These are phyloP conservation scores for Penicillium sp. DNA, from an alignment of 2,329 filamentous ascomycete species.

Conservation along the genomic window DNA sequence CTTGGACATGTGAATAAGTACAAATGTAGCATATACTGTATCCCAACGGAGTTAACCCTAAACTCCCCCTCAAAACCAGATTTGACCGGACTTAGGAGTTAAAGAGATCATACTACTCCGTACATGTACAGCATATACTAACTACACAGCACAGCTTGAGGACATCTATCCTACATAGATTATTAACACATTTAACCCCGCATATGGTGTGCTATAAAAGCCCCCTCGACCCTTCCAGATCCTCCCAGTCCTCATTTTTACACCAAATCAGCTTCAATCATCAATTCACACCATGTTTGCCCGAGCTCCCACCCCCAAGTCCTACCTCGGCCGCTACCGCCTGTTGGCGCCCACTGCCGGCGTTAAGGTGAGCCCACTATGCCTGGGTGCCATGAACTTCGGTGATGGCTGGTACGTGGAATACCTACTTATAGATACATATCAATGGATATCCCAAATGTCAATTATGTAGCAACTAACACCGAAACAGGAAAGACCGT, in stretches of 20 bases:
- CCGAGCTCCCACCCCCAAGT: slow-evolving; percentile 14
- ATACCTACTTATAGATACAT: background rate
- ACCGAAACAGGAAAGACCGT: slow-evolving; percentile 16
- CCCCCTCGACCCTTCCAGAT: background rate
- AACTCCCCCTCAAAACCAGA: background rate
- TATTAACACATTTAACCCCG: background rate
- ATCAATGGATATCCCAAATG: background rate
- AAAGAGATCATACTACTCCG: background rate
- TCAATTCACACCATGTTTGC: slow-evolving; percentile 8
- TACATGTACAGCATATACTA: background rate
- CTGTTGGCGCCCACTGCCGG: slow-evolving; percentile 53
- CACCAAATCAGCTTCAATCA: background rate
- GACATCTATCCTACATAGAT: background rate
- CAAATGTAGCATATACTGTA: background rate
- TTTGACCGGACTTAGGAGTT: background rate
- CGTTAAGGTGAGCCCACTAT: slow-evolving; percentile 55
- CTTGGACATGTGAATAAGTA: background rate
- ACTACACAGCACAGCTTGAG: too few relatives aligned
- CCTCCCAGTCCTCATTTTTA: background rate
- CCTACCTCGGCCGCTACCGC: slow-evolving; percentile 52
- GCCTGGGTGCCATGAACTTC: slow-evolving; percentile 57
- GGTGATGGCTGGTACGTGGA: slow-evolving; percentile 48
- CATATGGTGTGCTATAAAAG: background rate
- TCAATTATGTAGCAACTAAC: background rate
- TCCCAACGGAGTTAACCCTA: background rate